A percentile compares a stretch with the other conserved stretches of the same genome.
phyloP scores from a whole-genome alignment of 2,329 filamentous ascomycete species.

The Penicillium decumbens region DNA sequence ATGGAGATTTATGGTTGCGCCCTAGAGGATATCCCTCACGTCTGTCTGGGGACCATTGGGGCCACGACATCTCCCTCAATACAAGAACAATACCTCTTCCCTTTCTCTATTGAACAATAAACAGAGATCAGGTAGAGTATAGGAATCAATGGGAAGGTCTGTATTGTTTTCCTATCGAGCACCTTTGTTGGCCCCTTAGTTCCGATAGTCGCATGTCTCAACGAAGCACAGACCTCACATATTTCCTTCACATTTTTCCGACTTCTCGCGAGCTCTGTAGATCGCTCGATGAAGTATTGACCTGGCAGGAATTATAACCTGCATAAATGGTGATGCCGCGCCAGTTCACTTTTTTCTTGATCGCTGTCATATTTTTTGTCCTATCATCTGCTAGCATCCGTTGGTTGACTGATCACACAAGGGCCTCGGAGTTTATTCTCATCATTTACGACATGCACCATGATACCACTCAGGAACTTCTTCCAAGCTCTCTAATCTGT shows the following conservation, averaged over 20 bases:
- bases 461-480: neutral
- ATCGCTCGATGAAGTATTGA: neutral
- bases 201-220: constrained; percentile 11
- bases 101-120: neutral
- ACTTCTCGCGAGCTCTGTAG: neutral
- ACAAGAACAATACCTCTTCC: neutral
- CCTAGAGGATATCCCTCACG: neutral
- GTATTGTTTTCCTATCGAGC: neutral
- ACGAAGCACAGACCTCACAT: constrained; percentile 12
- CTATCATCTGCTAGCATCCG: neutral
- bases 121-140: neutral
- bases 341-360: neutral
- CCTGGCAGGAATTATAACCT: neutral
- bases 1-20: neutral
- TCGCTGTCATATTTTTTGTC: neutral
- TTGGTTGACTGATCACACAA: neutral
- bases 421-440: neutral
- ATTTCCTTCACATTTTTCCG: constrained; percentile 3
- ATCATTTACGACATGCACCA: neutral
- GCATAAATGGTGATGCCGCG: neutral
- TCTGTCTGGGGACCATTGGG: neutral
- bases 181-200: constrained; percentile 6
- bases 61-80: neutral
- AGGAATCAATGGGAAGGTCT: neutral
- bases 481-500: neutral